phyloP scores from a whole-genome alignment of 2,329 filamentous ascomycete species.

The Endoconidiophora laricicola region DNA sequence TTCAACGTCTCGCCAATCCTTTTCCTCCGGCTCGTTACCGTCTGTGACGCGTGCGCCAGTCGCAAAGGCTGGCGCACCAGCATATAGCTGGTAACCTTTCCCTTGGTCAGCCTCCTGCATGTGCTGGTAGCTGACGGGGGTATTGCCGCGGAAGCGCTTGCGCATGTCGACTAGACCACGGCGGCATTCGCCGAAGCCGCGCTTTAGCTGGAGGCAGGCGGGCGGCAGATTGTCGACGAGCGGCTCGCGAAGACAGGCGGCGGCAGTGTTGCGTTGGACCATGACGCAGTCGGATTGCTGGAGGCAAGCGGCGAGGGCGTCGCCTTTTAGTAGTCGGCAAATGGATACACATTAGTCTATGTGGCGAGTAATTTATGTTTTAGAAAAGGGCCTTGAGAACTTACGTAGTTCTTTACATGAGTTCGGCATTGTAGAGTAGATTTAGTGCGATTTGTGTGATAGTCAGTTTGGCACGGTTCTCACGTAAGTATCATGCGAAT shows the following conservation, averaged over 20 bases:
- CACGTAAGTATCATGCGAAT: too few relatives aligned
- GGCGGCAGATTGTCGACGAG: conserved; percentile 67
- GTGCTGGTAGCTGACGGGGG: conserved; percentile 53
- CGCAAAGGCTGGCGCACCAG: conserved; percentile 53
- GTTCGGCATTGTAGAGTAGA: conserved; percentile 54
- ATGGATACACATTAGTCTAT: background rate
- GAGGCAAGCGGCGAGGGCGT: conserved; percentile 83
- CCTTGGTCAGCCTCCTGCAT: conserved; percentile 44
- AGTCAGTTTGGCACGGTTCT: too few relatives aligned
- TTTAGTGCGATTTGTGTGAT: background rate
- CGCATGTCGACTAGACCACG: conserved; percentile 97
- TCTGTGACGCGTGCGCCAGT: conserved; percentile 47
- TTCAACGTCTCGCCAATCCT: conserved; percentile 48
- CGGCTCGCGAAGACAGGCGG: conserved; percentile 75
- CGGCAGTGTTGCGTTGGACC: conserved; percentile 69
- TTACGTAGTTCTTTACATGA: conserved; percentile 93
- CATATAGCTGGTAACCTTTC: conserved; percentile 58
- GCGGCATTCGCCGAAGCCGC: conserved; percentile 87
- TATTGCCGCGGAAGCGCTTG: conserved; percentile 90
- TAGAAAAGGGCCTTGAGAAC: conserved; percentile 20
- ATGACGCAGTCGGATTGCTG: conserved; percentile 95
- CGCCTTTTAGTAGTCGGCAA: conserved; percentile 38
- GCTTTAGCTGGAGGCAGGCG: conserved; percentile 83
- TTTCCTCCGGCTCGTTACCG: conserved; percentile 45
- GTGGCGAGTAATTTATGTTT: conserved; percentile 3